Base-by-base conservation (phyloP, 306 rosid species). In the Fagus crenata region DNA sequence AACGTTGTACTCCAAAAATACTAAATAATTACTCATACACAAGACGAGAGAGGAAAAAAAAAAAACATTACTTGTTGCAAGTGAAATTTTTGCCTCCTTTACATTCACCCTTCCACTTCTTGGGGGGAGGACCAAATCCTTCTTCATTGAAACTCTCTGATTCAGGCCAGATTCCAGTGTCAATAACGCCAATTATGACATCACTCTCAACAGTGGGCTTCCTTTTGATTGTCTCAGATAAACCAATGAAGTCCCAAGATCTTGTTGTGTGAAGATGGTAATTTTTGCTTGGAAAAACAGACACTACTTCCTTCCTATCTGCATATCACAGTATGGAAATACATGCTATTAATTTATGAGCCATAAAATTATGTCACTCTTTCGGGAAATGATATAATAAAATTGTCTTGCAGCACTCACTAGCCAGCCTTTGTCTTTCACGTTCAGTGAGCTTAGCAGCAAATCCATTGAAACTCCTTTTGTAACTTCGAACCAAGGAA, bases 241-340 rank as follows among this genome's bases (percentile, higher is more conserved):
- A 60, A 5, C 86, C 82, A 60, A 82, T 14, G 49, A 77, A 82
- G 43, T 82, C 76, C 79, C 85, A 82, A 0, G 85, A 82, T 12
- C 67, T 73, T 49, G 85, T 77, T 0, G 82, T 82, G 18, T 73
- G 68, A 4, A 8, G 12, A 7, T 36, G 69, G 12, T 46, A 67
- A 2, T 74, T 49, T 68, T 1, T 53, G 6, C 82, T 82, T 67
- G 78, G 82, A 32, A 82, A 82, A 1, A 82, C 73, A 3, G 82
- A 77, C 31, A 82, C 55, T 0, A 82, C 82, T 5, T 70, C 82
- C 51, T 49, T 53, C 69, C 60, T 77, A 1, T 39, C 32, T 58
- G 17, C 65, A 58, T 1, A 58, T 58, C 5, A 7, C 51, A 9
- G 14, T 46, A 46, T 46, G 51, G 2, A 46, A 46, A 46, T 7